A percentile compares a stretch with the other conserved stretches of the same genome.
These are phyloP conservation scores for Oxytropis ochrocephala DNA, from an alignment of 306 rosid species.

Conservation along the genomic window DNA sequence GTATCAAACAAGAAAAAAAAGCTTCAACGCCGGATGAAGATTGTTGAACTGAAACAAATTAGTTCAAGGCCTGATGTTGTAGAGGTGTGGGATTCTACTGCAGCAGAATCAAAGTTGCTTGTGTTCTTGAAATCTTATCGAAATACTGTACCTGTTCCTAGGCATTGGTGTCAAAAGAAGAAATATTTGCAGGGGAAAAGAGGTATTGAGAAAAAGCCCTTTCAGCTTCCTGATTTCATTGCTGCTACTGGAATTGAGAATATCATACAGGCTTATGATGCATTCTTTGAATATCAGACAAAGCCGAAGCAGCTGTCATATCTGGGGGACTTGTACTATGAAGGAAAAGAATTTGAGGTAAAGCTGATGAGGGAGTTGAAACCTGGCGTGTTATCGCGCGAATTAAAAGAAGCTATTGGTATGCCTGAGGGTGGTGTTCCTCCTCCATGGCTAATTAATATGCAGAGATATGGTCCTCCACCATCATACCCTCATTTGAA, in stretches of 20 bases:
- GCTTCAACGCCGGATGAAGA: too few relatives aligned
- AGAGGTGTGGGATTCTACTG: constrained; percentile 99
- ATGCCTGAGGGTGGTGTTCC: constrained; percentile 99
- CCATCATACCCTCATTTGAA: constrained; percentile 96
- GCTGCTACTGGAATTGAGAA: too few relatives aligned
- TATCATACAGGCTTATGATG: constrained; percentile 50
- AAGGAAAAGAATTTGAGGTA: constrained; percentile 98
- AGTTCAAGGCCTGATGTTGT: constrained; percentile 95
- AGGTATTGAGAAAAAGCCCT: too few relatives aligned
- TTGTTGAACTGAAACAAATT: constrained; percentile 88
- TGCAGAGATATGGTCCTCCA: constrained; percentile 99
- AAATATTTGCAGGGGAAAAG: too few relatives aligned
- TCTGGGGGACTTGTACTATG: constrained; percentile 86
- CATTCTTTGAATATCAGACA: constrained; percentile 87
- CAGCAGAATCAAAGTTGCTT: constrained; percentile 90
- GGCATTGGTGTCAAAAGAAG: too few relatives aligned
- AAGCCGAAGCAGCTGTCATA: constrained; percentile 93
- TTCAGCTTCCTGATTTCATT: too few relatives aligned
- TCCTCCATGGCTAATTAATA: constrained; percentile 99
- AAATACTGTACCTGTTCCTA: constrained; percentile 92
- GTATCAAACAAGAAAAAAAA: too few relatives aligned
- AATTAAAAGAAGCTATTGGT: constrained; percentile 95
- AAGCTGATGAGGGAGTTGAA: constrained; percentile 98
- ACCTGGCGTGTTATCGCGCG: constrained; percentile 91
- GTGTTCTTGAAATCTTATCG: constrained; percentile 92